Evolutionary conservation across 2,329 filamentous ascomycete species (phyloP).

Genomic region (Dothistroma septosporum): DNA sequence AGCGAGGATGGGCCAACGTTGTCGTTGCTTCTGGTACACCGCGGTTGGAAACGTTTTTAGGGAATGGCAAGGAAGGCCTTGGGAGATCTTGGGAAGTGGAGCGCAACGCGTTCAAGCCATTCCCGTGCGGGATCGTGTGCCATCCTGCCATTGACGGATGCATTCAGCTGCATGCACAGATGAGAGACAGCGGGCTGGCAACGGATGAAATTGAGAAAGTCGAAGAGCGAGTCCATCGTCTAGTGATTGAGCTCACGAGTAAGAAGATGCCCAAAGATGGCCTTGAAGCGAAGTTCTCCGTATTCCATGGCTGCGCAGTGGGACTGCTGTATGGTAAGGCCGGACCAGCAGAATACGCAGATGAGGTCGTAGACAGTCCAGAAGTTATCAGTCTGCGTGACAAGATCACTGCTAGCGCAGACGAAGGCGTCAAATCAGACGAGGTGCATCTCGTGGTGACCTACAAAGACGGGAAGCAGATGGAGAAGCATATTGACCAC

Average conservation of each 20-base stretch:
- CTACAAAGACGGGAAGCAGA: conserved; percentile 36
- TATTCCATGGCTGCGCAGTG: conserved; percentile 53
- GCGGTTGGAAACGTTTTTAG: conserved; percentile 39
- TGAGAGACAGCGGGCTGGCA: conserved; percentile 31
- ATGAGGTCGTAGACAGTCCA: conserved; percentile 43
- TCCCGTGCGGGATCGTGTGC: conserved; percentile 55
- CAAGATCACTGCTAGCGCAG: conserved; percentile 43
- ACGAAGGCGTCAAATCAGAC: conserved; percentile 41
- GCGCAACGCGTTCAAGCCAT: conserved; percentile 55
- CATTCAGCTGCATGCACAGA: conserved; percentile 44
- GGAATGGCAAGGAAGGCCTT: conserved; percentile 26
- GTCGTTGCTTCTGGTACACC: conserved; percentile 41
- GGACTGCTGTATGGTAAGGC: conserved; percentile 50
- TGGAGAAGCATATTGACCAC: conserved; percentile 48
- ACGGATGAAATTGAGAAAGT: conserved; percentile 39
- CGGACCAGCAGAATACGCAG: conserved; percentile 50
- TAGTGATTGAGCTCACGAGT: conserved; percentile 52
- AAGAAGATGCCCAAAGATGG: conserved; percentile 49
- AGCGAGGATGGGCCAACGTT: conserved; percentile 53
- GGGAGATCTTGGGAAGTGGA: conserved; percentile 49
- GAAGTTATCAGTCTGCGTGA: conserved; percentile 44
- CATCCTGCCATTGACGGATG: conserved; percentile 54
- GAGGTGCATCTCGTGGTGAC: conserved; percentile 40
- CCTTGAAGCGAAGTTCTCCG: conserved; percentile 53
- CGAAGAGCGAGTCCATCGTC: conserved; percentile 47